Evolutionary conservation across 345 rosid genomes (phyloP).

Genomic region (Jatropha curcas): DNA sequence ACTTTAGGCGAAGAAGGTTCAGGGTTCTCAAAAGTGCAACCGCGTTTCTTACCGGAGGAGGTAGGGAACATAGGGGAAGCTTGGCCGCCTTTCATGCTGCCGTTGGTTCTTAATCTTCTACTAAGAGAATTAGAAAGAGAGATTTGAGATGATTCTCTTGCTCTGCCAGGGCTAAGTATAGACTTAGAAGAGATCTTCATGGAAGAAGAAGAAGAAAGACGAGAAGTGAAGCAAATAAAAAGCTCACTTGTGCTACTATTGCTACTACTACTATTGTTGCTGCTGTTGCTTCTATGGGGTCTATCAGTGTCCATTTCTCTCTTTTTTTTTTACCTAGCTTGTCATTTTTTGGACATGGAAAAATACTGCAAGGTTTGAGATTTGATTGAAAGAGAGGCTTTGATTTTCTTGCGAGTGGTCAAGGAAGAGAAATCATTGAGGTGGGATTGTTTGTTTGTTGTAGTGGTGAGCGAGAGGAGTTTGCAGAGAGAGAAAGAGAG

Average conservation of each 20-base stretch:
- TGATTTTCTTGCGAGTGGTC: too few species aligned
- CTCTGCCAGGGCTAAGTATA: conserved; percentile 70
- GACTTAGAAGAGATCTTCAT: conserved; percentile 85
- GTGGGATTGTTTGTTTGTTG: conserved; percentile 6
- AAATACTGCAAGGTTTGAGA: background rate
- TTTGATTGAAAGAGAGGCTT: background rate
- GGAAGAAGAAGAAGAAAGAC: conserved; percentile 83
- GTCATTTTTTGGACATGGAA: background rate
- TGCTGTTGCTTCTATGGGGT: conserved; percentile 68
- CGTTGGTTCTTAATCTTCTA: conserved; percentile 64
- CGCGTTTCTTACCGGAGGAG: conserved; percentile 52
- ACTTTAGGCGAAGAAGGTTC: conserved; percentile 97
- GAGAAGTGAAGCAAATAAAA: conserved; percentile 84
- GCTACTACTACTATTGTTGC: conserved; percentile 27
- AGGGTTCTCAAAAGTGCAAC: conserved; percentile 64
- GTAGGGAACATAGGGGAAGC: conserved; percentile 89
- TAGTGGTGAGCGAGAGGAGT: background rate
- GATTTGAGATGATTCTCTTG: conserved; percentile 61
- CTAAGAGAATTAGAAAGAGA: conserved; percentile 82
- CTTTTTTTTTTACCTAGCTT: background rate
- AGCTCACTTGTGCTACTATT: conserved; percentile 48
- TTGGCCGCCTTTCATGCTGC: conserved; percentile 71
- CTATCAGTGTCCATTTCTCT: conserved; percentile 57
- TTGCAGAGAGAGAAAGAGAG: background rate
- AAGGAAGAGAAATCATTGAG: conserved; percentile 1